phyloP scores from a whole-genome alignment of 2,329 filamentous ascomycete genomes.

The Botryosphaeria dothidea region DNA sequence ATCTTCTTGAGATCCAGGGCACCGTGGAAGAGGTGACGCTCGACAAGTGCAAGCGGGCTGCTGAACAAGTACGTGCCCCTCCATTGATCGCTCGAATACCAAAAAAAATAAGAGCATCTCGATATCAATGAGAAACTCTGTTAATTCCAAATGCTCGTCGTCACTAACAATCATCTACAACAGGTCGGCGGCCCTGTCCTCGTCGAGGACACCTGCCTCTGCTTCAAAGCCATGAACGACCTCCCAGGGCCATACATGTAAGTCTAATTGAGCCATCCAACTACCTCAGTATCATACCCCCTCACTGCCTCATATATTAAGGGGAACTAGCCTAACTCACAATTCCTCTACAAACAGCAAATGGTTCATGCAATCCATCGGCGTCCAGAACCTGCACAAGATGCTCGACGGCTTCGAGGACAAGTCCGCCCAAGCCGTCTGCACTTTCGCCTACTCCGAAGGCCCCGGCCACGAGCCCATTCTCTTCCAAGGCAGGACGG shows the following conservation, averaged over 20 bases:
- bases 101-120: too few species aligned
- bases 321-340: background rate
- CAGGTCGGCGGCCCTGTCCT: constrained; percentile 84
- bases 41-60: constrained; percentile 84
- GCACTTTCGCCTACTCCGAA: constrained; percentile 89
- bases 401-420: constrained; percentile 85
- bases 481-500: constrained; percentile 87
- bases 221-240: constrained; percentile 87
- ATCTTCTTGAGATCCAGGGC: constrained; percentile 89
- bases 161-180: constrained; percentile 15
- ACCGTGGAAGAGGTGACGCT: constrained; percentile 86
- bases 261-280: constrained; percentile 26
- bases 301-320: too few species aligned
- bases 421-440: constrained; percentile 89
- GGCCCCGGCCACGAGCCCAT: constrained; percentile 83
- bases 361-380: constrained; percentile 85
- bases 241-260: constrained; percentile 96
- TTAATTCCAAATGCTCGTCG: background rate
- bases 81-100: background rate
- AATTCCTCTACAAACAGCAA: constrained; percentile 61
- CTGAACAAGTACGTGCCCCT: constrained; percentile 62
- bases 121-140: too few species aligned
- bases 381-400: constrained; percentile 84
- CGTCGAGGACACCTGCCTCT: constrained; percentile 93
- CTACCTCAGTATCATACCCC: background rate